Evolutionary conservation across 2,329 filamentous ascomycete genomes (phyloP), one percentile per base, ranked within the genome.

Genomic region (Mycosphaerelloides madeirae): DNA sequence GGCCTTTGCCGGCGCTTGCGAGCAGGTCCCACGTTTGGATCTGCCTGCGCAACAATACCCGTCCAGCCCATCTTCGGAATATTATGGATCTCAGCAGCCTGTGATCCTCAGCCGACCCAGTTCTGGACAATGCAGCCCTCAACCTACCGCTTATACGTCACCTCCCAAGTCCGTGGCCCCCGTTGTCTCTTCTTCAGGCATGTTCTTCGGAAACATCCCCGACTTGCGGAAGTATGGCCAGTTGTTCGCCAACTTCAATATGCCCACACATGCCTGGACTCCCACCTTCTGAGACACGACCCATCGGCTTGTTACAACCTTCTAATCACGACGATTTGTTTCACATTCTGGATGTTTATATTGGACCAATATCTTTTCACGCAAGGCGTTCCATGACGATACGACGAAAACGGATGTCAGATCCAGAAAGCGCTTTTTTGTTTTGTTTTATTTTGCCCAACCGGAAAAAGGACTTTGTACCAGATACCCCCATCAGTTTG

Each of bases 1-100:
- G 25, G 42, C 41, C 14, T 38, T 48, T 25, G 43, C 44, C 41
- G 46, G 34, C 14, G 43, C 43, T 29, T 45, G 48, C 41, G 55
- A 60, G 29, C 31, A 45, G n/a, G 56, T 61, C 13, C 56, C 59
- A 16, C 44, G 47, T 15, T 50, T 63, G 46, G 58, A 62, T 32
- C 49, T 63, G 29, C 57, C 60, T 15, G 58, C 50, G 13, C 57
- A 57, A 25, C 57, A 56, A 38, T 63, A 55, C 32, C 54, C 54
- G 11, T 22, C 43, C 29, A 33, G 39, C 15, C 19, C 44, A 42
- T 19, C 35, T 32, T 45, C 44, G 31, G 49, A 49, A 20, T 48
- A 41, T n/a, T 34, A 44, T 8, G 31, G 16, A 36, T 36, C 37
- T 36, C 43, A 38, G 38, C 43, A 35, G 25, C 38, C 38, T 8